Evolutionary conservation across 169 alveolate species (phyloP), one percentile per base, ranked within the genome.

Genomic region (Eimeria praecox): DNA sequence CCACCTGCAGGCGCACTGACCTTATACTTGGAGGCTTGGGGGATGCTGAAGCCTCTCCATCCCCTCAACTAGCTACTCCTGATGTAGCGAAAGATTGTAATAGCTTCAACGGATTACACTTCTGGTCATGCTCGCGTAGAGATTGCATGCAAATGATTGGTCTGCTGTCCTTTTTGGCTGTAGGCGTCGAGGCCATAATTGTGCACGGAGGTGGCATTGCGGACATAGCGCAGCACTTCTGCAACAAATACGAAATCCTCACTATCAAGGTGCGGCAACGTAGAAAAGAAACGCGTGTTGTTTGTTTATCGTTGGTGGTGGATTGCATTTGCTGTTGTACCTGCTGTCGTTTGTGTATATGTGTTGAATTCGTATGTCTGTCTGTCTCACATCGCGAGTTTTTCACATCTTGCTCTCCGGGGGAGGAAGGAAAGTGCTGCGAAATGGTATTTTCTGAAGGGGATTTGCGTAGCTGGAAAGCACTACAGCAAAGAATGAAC

Each of bases 181-280:
- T 98, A 78, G 99, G 99, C 30, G 98, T 98, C 1, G 99, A 98
- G 95, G 99, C 97, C 62, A 98, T 98, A 44, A 98, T 99, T 90
- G 98, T 98, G 38, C 98, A 98, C 80, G 99, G 99, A 46, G 99
- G 99, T 10, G 98, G 99, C 90, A 98, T 99, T 94, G 98, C 99
- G 18, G 99, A 99, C 80, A 97, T 99, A 62, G 99, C 99, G 40
- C 98, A 98, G 95, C 99, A 99, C 97, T 99, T 97, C 97, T 98
- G 99, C 96, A 99, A 99, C 98, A 99, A 99, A 95, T 98, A 99
- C 98, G 98, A 98, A 30, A 99, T 99, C 73, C 98, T 99, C 98
- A 98, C 99, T 10, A 95, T 99, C 82, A 98, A 99, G 96, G 97
- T 99, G 35, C 95, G 94, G 27, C 85, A n/a, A 56, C 30, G 0